These are phyloP conservation scores for Candida tammaniensis DNA, from an alignment of 805 yeast species.

Conservation along the genomic window DNA sequence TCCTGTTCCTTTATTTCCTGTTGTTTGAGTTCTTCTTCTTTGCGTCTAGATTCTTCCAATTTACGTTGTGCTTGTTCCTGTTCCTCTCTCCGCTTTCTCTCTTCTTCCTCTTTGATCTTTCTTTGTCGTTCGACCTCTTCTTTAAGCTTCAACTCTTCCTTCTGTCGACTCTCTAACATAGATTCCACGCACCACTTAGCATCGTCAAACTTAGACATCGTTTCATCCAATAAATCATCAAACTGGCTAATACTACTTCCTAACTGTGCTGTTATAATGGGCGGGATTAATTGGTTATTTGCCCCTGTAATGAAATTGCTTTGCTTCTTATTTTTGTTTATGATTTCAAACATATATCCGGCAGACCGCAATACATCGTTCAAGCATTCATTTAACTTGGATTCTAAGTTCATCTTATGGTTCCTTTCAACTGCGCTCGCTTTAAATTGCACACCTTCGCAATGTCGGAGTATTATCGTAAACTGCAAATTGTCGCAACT, in stretches of 20 bases:
- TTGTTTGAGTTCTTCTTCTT: slow-evolving; percentile 22
- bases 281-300: slow-evolving; percentile 39
- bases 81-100: slow-evolving; percentile 15
- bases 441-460: too few species aligned
- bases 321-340: slow-evolving; percentile 38
- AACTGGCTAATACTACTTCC: slow-evolving; percentile 32
- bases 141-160: slow-evolving; percentile 36
- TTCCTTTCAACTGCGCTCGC: too few species aligned
- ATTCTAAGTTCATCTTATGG: slow-evolving; percentile 33
- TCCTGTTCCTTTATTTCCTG: slow-evolving; percentile 22
- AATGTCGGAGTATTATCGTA: too few species aligned
- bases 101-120: slow-evolving; percentile 21
- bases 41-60: slow-evolving; percentile 15
- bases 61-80: slow-evolving; percentile 13
- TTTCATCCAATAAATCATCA: slow-evolving; percentile 43
- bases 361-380: slow-evolving; percentile 40
- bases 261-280: slow-evolving; percentile 34
- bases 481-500: too few species aligned
- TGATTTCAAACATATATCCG: slow-evolving; percentile 43
- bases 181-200: slow-evolving; percentile 44
- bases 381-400: slow-evolving; percentile 37
- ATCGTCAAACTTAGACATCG: slow-evolving; percentile 39
- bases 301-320: slow-evolving; percentile 41
- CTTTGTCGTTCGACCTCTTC: slow-evolving; percentile 25
- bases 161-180: slow-evolving; percentile 39